phyloP scores from a whole-genome alignment of 768 basidiomycete genomes.

The Sporobolomyces roseus region DNA sequence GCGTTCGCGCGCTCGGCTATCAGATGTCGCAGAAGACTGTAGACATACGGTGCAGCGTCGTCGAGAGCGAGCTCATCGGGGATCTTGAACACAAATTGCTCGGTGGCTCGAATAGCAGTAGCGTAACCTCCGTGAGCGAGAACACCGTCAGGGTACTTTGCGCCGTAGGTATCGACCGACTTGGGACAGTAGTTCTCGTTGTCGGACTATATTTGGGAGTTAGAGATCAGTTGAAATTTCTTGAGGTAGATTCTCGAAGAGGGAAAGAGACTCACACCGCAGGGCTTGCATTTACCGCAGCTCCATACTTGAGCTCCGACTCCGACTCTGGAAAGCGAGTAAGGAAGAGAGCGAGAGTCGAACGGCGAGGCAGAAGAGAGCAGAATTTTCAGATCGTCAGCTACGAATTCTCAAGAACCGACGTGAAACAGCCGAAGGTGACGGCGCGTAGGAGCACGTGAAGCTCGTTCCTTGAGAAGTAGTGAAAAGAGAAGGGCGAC shows the following conservation, averaged over 20 bases:
- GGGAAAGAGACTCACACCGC: constrained; percentile 16
- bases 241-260: background rate
- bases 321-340: too few relatives aligned
- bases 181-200: constrained; percentile 42
- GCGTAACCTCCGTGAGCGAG: constrained; percentile 48
- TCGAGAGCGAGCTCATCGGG: constrained; percentile 47
- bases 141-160: constrained; percentile 21
- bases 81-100: constrained; percentile 49
- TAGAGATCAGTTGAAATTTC: background rate
- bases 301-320: constrained; percentile 48
- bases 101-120: constrained; percentile 45
- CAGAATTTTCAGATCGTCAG: too few relatives aligned
- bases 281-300: constrained; percentile 37
- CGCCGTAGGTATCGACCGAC: constrained; percentile 40
- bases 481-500: too few relatives aligned
- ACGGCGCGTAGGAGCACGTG: too few relatives aligned
- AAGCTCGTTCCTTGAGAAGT: too few relatives aligned
- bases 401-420: too few relatives aligned
- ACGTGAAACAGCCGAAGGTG: too few relatives aligned
- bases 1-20: background rate
- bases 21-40: too few relatives aligned
- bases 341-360: too few relatives aligned
- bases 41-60: constrained; percentile 43
- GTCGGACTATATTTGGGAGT: background rate
- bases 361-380: too few relatives aligned